These are phyloP conservation scores for Starmerella lactis-condensi DNA, from an alignment of 805 yeast species.

Conservation along the genomic window DNA sequence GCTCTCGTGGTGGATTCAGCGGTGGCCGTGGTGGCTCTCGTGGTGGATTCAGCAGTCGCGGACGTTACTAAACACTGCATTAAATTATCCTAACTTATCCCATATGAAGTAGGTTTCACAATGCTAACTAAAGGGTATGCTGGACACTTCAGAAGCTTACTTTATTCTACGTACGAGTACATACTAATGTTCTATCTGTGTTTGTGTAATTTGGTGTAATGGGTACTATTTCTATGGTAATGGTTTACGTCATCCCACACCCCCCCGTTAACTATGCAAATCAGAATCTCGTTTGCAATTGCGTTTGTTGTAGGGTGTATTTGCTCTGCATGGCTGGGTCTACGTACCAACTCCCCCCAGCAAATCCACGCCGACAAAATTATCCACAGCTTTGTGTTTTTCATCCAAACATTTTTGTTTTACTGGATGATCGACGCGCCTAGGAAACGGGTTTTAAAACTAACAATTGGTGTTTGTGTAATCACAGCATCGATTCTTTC, in stretches of 20 bases:
- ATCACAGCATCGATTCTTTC: conserved; percentile 25
- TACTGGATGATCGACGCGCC: conserved; percentile 28
- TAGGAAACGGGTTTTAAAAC: conserved; percentile 22
- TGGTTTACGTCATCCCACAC: not conserved
- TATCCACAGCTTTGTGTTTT: conserved; percentile 24
- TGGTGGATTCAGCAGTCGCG: conserved; percentile 19
- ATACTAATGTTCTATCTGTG: too few relatives aligned
- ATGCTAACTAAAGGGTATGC: too few relatives aligned
- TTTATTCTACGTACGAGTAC: too few relatives aligned
- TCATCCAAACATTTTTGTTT: conserved; percentile 23
- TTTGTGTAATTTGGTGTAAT: not conserved
- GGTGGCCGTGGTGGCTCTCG: conserved; percentile 15
- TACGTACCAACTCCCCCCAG: conserved; percentile 22
- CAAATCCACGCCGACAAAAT: conserved; percentile 21
- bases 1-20: conserved; percentile 22
- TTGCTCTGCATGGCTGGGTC: conserved; percentile 16
- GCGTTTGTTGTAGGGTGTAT: conserved; percentile 13
- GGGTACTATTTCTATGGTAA: not conserved
- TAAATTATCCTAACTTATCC: too few relatives aligned
- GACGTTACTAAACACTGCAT: conserved; percentile 5
- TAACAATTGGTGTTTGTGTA: conserved; percentile 23
- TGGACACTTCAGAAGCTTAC: too few relatives aligned
- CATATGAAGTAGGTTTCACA: too few relatives aligned
- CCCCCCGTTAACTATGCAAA: conserved; percentile 10
- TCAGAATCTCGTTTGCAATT: conserved; percentile 15